These are phyloP conservation scores for Trichoderma hamatum DNA, from an alignment of 2,329 filamentous ascomycete species.

Conservation along the genomic window DNA sequence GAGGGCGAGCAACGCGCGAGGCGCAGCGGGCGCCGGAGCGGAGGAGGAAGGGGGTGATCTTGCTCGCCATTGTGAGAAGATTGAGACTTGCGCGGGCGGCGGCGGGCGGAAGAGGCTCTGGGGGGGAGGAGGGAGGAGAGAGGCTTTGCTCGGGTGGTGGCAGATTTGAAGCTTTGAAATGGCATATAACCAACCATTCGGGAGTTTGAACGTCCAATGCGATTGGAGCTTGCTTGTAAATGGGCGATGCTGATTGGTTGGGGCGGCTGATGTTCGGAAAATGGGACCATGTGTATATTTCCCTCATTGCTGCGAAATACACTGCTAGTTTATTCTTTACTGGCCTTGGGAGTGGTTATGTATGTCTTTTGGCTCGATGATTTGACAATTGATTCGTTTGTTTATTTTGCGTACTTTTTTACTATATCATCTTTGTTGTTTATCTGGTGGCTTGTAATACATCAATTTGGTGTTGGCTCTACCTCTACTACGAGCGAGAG, in stretches of 20 bases:
- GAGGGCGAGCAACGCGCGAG: conserved; percentile 64
- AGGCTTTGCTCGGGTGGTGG: conserved; percentile 29
- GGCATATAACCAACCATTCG: conserved; percentile 38
- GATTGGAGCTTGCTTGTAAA: conserved; percentile 33
- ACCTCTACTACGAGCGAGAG: neutral
- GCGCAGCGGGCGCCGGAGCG: conserved; percentile 68
- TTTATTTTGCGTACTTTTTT: neutral
- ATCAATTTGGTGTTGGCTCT: neutral
- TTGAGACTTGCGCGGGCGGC: conserved; percentile 20
- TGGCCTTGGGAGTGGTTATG: too few relatives aligned
- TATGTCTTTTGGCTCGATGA: neutral
- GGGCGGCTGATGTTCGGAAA: conserved; percentile 30
- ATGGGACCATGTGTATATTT: neutral
- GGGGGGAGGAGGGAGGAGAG: neutral
- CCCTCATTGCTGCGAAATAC: neutral
- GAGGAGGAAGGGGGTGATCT: conserved; percentile 73
- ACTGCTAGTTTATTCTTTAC: neutral
- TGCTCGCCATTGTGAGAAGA: conserved; percentile 71
- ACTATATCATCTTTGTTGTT: neutral
- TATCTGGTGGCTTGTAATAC: neutral
- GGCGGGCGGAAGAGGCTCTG: conserved; percentile 21
- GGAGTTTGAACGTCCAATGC: conserved; percentile 47
- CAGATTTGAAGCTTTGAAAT: conserved; percentile 39
- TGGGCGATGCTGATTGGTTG: conserved; percentile 32
- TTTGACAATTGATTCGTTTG: neutral